Conservation (phyloP, 495 filamentous ascomycete species). For the Opeltia flavorubescens region DNA sequence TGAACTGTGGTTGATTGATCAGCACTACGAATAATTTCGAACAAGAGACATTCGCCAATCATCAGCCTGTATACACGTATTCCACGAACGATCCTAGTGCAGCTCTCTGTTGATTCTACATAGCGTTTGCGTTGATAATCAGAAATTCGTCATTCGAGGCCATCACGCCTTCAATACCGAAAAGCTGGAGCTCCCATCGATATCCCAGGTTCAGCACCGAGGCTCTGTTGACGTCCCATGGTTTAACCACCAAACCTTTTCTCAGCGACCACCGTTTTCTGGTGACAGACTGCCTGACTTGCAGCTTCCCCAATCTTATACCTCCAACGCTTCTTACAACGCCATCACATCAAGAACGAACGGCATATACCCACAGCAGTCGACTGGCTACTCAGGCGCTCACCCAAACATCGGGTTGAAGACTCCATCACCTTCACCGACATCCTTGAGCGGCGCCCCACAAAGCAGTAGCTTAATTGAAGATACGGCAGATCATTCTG, state of each 20-base stretch:
- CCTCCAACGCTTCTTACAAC: slow-evolving; percentile 45
- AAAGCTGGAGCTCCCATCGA: slow-evolving; percentile 97
- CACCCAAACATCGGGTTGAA: slow-evolving; percentile 21
- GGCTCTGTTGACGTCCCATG: slow-evolving; percentile 66
- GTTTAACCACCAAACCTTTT: slow-evolving; percentile 53
- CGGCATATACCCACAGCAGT: slow-evolving; percentile 29
- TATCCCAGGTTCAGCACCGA: slow-evolving; percentile 82
- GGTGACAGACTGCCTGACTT: slow-evolving; percentile 70
- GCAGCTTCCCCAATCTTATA: slow-evolving; percentile 50
- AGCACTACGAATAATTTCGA: too few species aligned
- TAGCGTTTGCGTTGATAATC: slow-evolving; percentile 7
- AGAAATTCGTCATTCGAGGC: slow-evolving; percentile 22
- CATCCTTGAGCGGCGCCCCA: slow-evolving; percentile 17
- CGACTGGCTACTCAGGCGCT: slow-evolving; percentile 37
- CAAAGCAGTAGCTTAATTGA: slow-evolving; percentile 10
- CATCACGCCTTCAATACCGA: slow-evolving; percentile 47
- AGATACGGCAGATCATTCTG: slow-evolving; percentile 9
- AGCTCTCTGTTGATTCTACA: slow-evolving; percentile 6
- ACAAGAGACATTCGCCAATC: too few species aligned
- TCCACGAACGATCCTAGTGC: too few species aligned
- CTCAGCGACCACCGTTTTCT: slow-evolving; percentile 50
- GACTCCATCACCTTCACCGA: slow-evolving; percentile 31
- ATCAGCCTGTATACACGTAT: too few species aligned
- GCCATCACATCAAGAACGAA: slow-evolving; percentile 49
- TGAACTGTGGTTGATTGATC: too few species aligned